Percentiles rank a stretch among this genome's conserved stretches.
These are phyloP conservation scores for Ocimum tenuiflorum DNA, from an alignment of 257 asterid genomes.

Conservation along the genomic window DNA sequence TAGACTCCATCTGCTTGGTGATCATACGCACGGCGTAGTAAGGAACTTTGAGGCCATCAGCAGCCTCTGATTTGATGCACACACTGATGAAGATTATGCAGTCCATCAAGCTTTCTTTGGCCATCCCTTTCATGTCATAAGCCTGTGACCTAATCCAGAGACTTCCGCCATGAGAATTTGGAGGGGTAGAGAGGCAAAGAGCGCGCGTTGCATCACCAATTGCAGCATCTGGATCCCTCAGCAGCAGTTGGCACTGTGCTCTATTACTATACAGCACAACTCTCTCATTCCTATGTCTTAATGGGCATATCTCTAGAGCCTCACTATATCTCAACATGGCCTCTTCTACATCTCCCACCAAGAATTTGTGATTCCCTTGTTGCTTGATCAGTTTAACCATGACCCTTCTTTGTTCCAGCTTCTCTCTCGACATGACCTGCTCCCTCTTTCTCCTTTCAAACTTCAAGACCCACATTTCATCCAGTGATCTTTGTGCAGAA, in stretches of 20 bases:
- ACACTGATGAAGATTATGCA: slow-evolving; percentile 48
- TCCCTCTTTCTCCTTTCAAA: slow-evolving; percentile 33
- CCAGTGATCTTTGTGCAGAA: slow-evolving; percentile 24
- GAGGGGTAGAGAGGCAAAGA: slow-evolving; percentile 59
- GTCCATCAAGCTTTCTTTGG: slow-evolving; percentile 81
- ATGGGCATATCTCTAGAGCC: slow-evolving; percentile 57
- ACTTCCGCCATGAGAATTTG: slow-evolving; percentile 59
- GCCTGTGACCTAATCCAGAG: slow-evolving; percentile 82
- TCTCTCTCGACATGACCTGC: slow-evolving; percentile 33
- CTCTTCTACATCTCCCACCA: slow-evolving; percentile 42
- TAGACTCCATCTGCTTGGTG: slow-evolving; percentile 66
- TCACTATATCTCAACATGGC: slow-evolving; percentile 46
- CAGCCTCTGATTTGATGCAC: slow-evolving; percentile 29
- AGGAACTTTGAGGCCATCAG: slow-evolving; percentile 34
- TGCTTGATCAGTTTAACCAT: slow-evolving; percentile 36
- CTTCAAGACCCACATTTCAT: slow-evolving; percentile 38
- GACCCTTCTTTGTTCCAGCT: slow-evolving; percentile 34
- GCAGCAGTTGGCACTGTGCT: slow-evolving; percentile 48
- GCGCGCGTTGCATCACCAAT: slow-evolving; percentile 79
- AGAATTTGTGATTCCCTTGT: slow-evolving; percentile 42
- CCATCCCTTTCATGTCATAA: slow-evolving; percentile 73
- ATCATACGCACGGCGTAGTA: slow-evolving; percentile 59
- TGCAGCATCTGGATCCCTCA: slow-evolving; percentile 44
- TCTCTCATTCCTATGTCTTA: slow-evolving; percentile 49
- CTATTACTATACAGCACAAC: slow-evolving; percentile 48